Conservation (phyloP, 148 eudicot genomes). For the Nepenthes gracilis region DNA sequence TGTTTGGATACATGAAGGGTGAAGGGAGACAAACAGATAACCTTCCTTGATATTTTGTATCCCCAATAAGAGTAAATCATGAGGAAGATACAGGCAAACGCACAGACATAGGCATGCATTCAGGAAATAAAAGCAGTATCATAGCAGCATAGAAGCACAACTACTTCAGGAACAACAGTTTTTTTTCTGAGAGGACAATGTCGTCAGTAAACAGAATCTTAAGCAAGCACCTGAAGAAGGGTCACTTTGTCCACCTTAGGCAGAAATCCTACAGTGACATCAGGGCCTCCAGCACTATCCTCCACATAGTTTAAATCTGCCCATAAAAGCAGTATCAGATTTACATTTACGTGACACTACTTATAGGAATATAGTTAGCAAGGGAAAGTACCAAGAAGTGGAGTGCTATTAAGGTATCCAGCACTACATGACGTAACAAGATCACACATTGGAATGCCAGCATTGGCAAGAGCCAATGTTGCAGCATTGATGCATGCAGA, state of each 20-base stretch:
- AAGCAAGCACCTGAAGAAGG: constrained; percentile 69
- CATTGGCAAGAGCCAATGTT: constrained; percentile 94
- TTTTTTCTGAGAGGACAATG: background rate
- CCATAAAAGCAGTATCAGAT: background rate
- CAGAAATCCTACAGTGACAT: constrained; percentile 80
- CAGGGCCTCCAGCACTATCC: constrained; percentile 99
- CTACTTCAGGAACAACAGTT: background rate
- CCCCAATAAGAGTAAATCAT: too few species aligned
- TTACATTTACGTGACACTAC: background rate
- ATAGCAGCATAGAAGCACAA: background rate
- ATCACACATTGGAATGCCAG: constrained; percentile 97
- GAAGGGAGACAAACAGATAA: too few species aligned
- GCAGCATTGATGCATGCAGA: constrained; percentile 99
- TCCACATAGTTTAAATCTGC: constrained; percentile 84
- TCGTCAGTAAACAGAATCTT: background rate
- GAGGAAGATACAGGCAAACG: too few species aligned
- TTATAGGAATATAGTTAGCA: background rate
- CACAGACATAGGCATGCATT: too few species aligned
- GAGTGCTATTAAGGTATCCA: constrained; percentile 78
- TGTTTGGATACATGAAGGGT: too few species aligned
- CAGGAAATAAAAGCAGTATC: too few species aligned
- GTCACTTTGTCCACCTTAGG: constrained; percentile 89
- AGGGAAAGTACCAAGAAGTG: constrained; percentile 64
- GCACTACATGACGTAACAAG: constrained; percentile 92
- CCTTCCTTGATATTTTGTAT: too few species aligned